These are phyloP conservation scores for Pichia sp. DNA, from an alignment of 1,139 yeast genomes.

Conservation along the genomic window DNA sequence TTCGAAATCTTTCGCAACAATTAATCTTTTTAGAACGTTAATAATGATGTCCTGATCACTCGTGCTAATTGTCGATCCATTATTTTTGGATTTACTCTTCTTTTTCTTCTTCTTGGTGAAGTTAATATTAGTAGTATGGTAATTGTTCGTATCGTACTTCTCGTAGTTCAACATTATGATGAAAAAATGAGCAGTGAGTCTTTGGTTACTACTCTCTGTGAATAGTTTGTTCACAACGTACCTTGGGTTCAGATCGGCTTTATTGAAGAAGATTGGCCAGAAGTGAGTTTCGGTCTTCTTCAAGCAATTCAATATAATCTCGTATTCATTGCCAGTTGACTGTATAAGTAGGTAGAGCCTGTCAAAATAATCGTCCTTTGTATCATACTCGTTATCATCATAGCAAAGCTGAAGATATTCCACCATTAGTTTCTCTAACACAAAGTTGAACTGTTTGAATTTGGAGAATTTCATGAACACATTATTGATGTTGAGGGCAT, in stretches of 20 bases:
- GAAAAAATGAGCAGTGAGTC: conserved; percentile 37
- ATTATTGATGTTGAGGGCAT: conserved; percentile 21
- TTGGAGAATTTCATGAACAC: conserved; percentile 24
- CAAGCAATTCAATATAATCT: conserved; percentile 31
- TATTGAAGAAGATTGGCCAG: conserved; percentile 49
- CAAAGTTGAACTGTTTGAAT: conserved; percentile 27
- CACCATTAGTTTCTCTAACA: conserved; percentile 27
- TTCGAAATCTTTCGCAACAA: conserved; percentile 40
- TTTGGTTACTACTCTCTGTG: conserved; percentile 33
- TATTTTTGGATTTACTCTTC: not conserved
- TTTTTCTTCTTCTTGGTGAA: conserved; percentile 4
- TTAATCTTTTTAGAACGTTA: conserved; percentile 34
- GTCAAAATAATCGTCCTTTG: conserved; percentile 22
- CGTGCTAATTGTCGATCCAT: conserved; percentile 5
- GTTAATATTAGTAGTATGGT: conserved; percentile 4
- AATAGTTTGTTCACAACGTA: conserved; percentile 31
- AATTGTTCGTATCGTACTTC: conserved; percentile 17
- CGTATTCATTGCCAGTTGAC: conserved; percentile 28
- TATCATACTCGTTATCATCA: conserved; percentile 22
- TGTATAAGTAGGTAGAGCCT: conserved; percentile 24
- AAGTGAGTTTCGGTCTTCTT: conserved; percentile 60
- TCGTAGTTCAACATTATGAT: conserved; percentile 40
- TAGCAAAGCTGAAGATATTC: conserved; percentile 27
- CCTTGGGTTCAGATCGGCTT: conserved; percentile 33
- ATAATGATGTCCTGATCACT: conserved; percentile 33